Evolutionary conservation across 202 grass and related monocot genomes (phyloP).

Genomic region (Schoenoplectus triqueter): DNA sequence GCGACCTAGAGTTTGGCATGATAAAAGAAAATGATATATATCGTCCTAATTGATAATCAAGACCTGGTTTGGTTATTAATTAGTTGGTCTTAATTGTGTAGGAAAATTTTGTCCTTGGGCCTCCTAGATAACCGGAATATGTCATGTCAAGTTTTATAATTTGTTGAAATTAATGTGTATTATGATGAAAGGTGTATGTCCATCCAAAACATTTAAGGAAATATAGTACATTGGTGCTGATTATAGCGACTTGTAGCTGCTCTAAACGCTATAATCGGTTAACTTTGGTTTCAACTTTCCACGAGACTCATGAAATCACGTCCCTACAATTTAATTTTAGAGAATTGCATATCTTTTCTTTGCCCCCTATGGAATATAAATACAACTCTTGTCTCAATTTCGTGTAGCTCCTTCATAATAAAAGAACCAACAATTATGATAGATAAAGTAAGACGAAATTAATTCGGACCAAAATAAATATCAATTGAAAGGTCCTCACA

Average conservation of each 20-base stretch:
- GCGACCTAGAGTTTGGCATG: too few relatives aligned
- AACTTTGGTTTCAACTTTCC: background rate
- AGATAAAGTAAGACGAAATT: too few relatives aligned
- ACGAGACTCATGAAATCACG: background rate
- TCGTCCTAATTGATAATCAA: background rate
- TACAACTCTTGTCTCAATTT: background rate
- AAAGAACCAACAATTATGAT: too few relatives aligned
- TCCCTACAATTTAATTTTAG: background rate
- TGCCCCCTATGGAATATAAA: background rate
- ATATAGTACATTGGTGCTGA: too few relatives aligned
- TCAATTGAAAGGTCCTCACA: too few relatives aligned
- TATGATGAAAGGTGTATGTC: background rate
- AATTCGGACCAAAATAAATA: too few relatives aligned
- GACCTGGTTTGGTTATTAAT: background rate
- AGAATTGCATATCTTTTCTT: background rate
- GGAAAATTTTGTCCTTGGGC: background rate
- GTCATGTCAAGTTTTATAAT: slow-evolving; percentile 11
- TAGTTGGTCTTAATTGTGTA: background rate
- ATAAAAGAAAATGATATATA: background rate
- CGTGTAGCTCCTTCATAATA: too few relatives aligned
- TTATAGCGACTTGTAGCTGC: background rate
- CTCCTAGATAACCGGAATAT: background rate
- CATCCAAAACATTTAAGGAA: too few relatives aligned
- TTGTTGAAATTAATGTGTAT: background rate
- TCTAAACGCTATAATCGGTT: background rate